Base-by-base conservation (phyloP, 1,284 basidiomycete genomes). In the Sporisorium graminicola region DNA sequence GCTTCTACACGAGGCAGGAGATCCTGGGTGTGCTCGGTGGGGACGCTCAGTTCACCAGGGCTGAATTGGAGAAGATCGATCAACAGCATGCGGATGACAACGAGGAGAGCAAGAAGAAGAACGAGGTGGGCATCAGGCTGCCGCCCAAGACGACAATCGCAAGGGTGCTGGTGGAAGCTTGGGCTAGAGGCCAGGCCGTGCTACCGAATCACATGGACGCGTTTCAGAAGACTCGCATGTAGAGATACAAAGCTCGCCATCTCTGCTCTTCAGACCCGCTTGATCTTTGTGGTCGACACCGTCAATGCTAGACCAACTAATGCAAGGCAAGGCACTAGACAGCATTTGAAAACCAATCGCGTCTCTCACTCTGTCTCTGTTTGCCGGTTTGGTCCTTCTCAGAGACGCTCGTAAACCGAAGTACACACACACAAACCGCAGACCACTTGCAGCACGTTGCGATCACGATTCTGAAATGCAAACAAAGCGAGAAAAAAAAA, bases 1-100 rank as follows among this genome's bases (percentile, higher is more conserved):
- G 90, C 62, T 99, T 93, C 91, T 98, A 91, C 86, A 91, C 92
- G 9, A 90, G 93, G 12, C 89, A 89, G 31, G 91, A 94, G 78
- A 88, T 94, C 26, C 86, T 91, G 5, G 86, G 87, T 0, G 90
- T 93, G 9, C 87, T 97, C 40, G 85, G 87, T 24, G 89, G 91
- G 13, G 5, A 86, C 88, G 2, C 24, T 10, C 88, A 86, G 42
- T 88, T 93, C 58, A 87, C 88, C 13, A 82, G 86, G 18, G 86
- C 88, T n/a, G 92, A 94, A 70, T 88, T 90, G 70, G 89, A 89
- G 79, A 88, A 89, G 77, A 85, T 92, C 61, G 88, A 89, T 26
- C 88, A 89, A 27, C 86, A 81, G 42, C 82, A 66, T 43, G 75
- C 71, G 29, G 71, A 78, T 54, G 59, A 79, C 26, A 74, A 67